Percentiles rank a stretch among this genome's conserved stretches.
phyloP scores from a whole-genome alignment of 2,329 filamentous ascomycete species.

The Fusarium sacchari region DNA sequence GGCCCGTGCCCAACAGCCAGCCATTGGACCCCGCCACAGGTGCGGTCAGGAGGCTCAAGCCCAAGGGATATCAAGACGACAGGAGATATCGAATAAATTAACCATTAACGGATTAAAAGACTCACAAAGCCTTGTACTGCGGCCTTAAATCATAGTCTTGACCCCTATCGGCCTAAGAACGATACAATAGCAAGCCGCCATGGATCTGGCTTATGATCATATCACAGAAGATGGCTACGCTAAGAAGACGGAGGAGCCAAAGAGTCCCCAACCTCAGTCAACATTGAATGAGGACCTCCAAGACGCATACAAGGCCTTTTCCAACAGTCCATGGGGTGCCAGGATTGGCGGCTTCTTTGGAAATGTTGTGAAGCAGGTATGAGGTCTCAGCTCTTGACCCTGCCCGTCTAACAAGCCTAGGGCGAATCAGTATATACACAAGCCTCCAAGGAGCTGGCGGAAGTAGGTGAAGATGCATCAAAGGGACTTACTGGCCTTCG shows the following conservation, averaged over 20 bases:
- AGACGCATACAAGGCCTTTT: slow-evolving; percentile 94
- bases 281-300: slow-evolving; percentile 89
- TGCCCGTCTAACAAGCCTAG: slow-evolving; percentile 53
- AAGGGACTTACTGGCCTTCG: slow-evolving; percentile 80
- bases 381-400: slow-evolving; percentile 33
- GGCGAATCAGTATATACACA: slow-evolving; percentile 86
- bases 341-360: slow-evolving; percentile 89
- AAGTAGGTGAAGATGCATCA: slow-evolving; percentile 81
- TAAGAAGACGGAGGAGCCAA: slow-evolving; percentile 58
- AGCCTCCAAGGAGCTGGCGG: slow-evolving; percentile 83
- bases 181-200: slow-evolving; percentile 51
- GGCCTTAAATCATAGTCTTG: not conserved
- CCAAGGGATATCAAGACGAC: slow-evolving; percentile 26
- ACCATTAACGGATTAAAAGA: slow-evolving; percentile 4
- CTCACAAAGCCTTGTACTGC: not conserved
- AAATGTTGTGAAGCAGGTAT: slow-evolving; percentile 90
- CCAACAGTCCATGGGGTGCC: slow-evolving; percentile 89
- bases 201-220: slow-evolving; percentile 98
- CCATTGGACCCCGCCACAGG: slow-evolving; percentile 35
- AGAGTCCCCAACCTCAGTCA: slow-evolving; percentile 56
- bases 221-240: slow-evolving; percentile 85
- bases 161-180: not conserved
- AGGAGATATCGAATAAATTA: slow-evolving; percentile 23
- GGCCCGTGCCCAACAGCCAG: slow-evolving; percentile 32
- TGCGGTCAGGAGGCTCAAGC: slow-evolving; percentile 38